phyloP scores from a whole-genome alignment of 2,329 filamentous ascomycete species.

The Pestalotiopsis sp. region DNA sequence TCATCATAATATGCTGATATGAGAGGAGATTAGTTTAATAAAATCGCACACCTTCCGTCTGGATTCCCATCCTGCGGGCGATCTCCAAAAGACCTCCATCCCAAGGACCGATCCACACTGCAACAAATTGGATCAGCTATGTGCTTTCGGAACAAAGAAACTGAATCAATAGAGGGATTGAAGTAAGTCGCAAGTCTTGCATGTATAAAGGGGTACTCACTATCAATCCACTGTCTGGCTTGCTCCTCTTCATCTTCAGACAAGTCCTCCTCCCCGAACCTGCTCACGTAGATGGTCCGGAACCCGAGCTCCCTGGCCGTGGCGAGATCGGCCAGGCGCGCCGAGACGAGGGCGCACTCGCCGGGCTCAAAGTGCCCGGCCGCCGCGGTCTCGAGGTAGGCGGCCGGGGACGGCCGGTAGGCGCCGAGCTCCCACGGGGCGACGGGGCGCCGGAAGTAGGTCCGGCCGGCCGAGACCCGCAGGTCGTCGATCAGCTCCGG shows the following conservation, averaged over 20 bases:
- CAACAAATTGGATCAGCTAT: neutral
- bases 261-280: slow-evolving; percentile 67
- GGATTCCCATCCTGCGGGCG: slow-evolving; percentile 45
- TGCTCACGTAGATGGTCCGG: slow-evolving; percentile 74
- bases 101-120: slow-evolving; percentile 55
- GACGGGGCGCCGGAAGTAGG: slow-evolving; percentile 65
- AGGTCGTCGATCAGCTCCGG: slow-evolving; percentile 67
- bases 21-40: too few species aligned
- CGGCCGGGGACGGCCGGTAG: slow-evolving; percentile 72
- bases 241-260: slow-evolving; percentile 49
- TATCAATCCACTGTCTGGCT: slow-evolving; percentile 64
- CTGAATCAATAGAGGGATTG: neutral
- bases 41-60: neutral
- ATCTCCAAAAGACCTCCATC: slow-evolving; percentile 56
- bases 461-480: slow-evolving; percentile 48
- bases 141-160: neutral
- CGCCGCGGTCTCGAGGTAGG: slow-evolving; percentile 69
- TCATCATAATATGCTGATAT: too few species aligned
- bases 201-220: neutral
- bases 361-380: slow-evolving; percentile 56
- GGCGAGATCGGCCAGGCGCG: slow-evolving; percentile 70
- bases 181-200: neutral
- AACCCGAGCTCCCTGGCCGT: slow-evolving; percentile 67
- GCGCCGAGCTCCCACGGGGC: slow-evolving; percentile 71
- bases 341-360: slow-evolving; percentile 76